Percentiles rank a stretch among this genome's conserved stretches.
Conservation (phyloP, 129 eudicot species). For the Cynara cardunculus region DNA sequence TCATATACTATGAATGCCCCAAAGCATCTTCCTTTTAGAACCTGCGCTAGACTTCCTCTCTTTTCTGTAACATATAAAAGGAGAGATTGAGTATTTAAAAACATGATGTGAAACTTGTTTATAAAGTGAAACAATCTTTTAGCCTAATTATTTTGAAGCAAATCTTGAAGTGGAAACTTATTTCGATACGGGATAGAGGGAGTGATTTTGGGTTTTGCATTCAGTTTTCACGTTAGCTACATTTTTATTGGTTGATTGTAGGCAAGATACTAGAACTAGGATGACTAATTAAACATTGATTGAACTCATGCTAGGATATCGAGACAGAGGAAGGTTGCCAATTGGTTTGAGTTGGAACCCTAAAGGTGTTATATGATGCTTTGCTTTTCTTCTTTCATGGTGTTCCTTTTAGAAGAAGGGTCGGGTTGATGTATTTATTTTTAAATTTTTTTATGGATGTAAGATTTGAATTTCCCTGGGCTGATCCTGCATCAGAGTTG, state of each 20-base stretch:
- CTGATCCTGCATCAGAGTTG: background rate
- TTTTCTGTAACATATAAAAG: background rate
- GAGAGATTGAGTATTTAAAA: background rate
- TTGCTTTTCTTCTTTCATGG: background rate
- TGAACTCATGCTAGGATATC: conserved; percentile 25
- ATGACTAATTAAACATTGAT: conserved; percentile 19
- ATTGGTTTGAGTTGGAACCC: conserved; percentile 7
- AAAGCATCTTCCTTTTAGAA: background rate
- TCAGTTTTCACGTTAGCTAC: background rate
- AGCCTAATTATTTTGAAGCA: background rate
- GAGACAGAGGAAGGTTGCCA: conserved; percentile 13
- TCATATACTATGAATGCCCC: no score
- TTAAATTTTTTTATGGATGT: background rate
- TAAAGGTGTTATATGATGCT: background rate
- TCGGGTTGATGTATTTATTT: background rate
- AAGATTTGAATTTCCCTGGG: background rate
- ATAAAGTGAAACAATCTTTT: background rate
- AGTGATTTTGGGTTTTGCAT: background rate
- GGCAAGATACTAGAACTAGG: conserved; percentile 13
- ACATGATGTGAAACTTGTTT: background rate
- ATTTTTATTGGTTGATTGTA: conserved; percentile 14
- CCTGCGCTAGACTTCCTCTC: conserved; percentile 5
- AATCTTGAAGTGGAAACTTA: background rate
- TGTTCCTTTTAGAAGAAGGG: background rate
- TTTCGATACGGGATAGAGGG: background rate